Conservation (phyloP, 2,329 filamentous ascomycete species). For the Eutypa lata region DNA sequence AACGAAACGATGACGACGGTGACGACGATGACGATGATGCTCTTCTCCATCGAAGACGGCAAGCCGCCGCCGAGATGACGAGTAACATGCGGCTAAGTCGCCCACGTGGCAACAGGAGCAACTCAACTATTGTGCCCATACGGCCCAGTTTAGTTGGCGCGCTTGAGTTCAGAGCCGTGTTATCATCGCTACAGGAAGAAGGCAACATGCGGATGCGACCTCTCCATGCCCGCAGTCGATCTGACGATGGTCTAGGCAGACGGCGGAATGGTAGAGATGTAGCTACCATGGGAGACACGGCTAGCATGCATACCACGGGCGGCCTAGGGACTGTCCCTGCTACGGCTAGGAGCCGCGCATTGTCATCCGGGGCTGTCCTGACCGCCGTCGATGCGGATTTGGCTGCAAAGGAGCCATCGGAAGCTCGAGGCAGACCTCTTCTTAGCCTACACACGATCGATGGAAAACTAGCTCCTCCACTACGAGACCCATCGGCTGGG, state of each 20-base stretch:
- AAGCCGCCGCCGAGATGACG: conserved; percentile 77
- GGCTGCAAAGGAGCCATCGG: conserved; percentile 34
- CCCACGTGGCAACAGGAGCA: conserved; percentile 61
- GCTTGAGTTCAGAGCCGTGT: conserved; percentile 85
- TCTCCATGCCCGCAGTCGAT: conserved; percentile 67
- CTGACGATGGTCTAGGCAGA: conserved; percentile 49
- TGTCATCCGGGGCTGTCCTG: conserved; percentile 44
- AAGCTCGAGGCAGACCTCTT: conserved; percentile 19
- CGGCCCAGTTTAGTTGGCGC: conserved; percentile 90
- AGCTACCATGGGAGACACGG: conserved; percentile 5
- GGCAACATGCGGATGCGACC: conserved; percentile 70
- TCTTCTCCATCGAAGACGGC: conserved; percentile 51
- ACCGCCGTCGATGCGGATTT: conserved; percentile 36
- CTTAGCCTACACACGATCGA: conserved; percentile 24
- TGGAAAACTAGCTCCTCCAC: conserved; percentile 31
- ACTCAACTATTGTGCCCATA: conserved; percentile 78
- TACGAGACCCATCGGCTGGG: conserved; percentile 9
- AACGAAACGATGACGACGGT: too few relatives aligned
- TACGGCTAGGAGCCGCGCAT: conserved; percentile 36
- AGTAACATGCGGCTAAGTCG: conserved; percentile 90
- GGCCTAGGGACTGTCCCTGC: conserved; percentile 10
- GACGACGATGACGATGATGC: conserved; percentile 53
- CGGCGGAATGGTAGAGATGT: not conserved
- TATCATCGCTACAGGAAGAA: conserved; percentile 82
- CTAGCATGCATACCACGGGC: conserved; percentile 14